Evolutionary conservation across 139 green algal genomes (phyloP).

Genomic region (Coelastrella sp.): DNA sequence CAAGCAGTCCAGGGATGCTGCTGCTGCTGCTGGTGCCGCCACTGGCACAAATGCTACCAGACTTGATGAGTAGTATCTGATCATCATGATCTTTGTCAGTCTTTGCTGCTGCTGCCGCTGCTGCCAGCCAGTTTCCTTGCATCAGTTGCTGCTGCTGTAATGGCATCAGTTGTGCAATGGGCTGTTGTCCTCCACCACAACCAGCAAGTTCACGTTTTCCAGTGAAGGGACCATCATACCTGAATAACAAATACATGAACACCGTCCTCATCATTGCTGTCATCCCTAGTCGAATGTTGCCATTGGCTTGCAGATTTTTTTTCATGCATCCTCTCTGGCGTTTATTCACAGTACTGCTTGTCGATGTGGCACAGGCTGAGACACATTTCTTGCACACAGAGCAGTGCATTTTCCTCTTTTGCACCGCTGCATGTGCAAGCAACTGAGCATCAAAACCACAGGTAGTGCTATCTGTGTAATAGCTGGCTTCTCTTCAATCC

Average conservation of each 20-base stretch:
- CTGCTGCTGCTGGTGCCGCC: not conserved
- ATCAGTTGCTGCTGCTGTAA: conserved; percentile 41
- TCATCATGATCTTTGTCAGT: not conserved
- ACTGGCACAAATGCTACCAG: not conserved
- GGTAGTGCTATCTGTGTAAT: no score
- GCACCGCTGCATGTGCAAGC: not conserved
- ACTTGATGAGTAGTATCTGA: no score
- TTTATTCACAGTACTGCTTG: no score
- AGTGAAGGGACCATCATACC: conserved; percentile 62
- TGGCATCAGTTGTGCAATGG: conserved; percentile 50
- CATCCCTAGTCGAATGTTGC: no score
- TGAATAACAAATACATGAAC: not conserved
- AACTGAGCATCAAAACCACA: not conserved
- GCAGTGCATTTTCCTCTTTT: no score
- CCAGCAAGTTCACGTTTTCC: conserved; percentile 64
- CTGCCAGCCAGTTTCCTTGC: conserved; percentile 45
- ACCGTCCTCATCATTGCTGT: not conserved
- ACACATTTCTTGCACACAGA: no score
- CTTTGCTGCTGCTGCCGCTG: conserved; percentile 1
- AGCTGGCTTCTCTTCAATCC: not conserved
- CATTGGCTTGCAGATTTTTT: no score
- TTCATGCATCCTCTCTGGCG: no score
- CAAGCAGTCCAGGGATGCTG: not conserved
- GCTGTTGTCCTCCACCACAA: conserved; percentile 64
- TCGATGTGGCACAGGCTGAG: no score